phyloP scores from a whole-genome alignment of 2,329 filamentous ascomycete genomes.

The Aspergillus pseudoviridinutans region DNA sequence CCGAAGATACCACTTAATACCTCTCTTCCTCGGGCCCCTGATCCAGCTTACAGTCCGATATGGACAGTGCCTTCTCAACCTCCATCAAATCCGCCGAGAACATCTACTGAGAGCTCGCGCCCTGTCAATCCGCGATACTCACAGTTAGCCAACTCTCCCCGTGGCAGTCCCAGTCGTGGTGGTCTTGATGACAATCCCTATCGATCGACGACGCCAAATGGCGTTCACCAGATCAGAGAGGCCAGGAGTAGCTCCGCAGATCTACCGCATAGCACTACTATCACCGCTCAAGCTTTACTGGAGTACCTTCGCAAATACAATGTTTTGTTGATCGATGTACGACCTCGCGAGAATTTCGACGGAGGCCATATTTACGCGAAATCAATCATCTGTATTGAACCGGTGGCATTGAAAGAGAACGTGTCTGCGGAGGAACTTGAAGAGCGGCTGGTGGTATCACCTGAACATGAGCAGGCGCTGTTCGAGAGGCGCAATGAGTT shows the following conservation, averaged over 20 bases:
- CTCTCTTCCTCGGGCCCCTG: constrained; percentile 44
- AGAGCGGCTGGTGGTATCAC: constrained; percentile 46
- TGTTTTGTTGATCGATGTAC: constrained; percentile 81
- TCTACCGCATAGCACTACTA: constrained; percentile 54
- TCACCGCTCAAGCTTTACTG: constrained; percentile 67
- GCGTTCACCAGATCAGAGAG: constrained; percentile 34
- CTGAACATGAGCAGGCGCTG: constrained; percentile 61
- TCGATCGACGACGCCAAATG: constrained; percentile 43
- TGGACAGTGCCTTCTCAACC: constrained; percentile 38
- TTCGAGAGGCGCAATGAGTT: constrained; percentile 72
- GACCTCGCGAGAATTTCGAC: constrained; percentile 75
- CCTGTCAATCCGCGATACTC: constrained; percentile 36
- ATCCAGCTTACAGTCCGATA: constrained; percentile 47
- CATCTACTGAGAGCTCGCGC: constrained; percentile 39
- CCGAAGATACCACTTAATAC: constrained; percentile 42
- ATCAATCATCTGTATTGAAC: constrained; percentile 85
- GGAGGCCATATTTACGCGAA: constrained; percentile 82
- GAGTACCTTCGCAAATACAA: constrained; percentile 63
- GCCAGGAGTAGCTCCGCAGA: constrained; percentile 43
- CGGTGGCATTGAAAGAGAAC: constrained; percentile 66
- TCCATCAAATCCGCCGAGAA: constrained; percentile 36
- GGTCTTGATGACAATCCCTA: constrained; percentile 41
- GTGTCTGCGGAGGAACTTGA: constrained; percentile 61
- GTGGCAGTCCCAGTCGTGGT: constrained; percentile 31
- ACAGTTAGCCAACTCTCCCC: constrained; percentile 30